Evolutionary conservation across 2,329 filamentous ascomycete species (phyloP).

Genomic region (Colletotrichum euphorbiae): DNA sequence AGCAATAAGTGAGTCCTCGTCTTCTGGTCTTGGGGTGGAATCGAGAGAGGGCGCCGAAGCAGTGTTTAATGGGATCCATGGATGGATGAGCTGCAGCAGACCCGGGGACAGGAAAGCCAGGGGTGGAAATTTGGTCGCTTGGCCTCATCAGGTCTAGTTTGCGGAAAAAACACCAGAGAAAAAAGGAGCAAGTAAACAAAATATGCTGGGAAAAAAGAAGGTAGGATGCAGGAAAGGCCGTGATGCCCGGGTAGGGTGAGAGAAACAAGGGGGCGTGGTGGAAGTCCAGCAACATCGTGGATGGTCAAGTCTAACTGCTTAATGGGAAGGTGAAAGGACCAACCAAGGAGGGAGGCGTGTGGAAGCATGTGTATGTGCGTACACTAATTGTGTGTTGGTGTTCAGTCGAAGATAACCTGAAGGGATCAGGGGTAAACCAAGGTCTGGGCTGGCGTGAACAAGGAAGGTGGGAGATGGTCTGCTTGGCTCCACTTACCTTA

Average conservation of each 20-base stretch:
- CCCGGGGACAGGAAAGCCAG: background rate
- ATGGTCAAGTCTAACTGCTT: slow-evolving; percentile 20
- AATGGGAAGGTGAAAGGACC: slow-evolving; percentile 32
- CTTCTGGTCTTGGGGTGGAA: slow-evolving; percentile 14
- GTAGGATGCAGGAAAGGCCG: slow-evolving; percentile 17
- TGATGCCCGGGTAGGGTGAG: slow-evolving; percentile 33
- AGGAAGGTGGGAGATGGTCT: slow-evolving; percentile 6
- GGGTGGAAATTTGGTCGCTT: slow-evolving; percentile 17
- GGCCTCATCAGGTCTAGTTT: slow-evolving; percentile 20
- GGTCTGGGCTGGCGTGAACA: background rate
- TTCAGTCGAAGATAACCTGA: slow-evolving; percentile 1
- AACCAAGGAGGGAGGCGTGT: background rate
- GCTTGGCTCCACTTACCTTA: slow-evolving; percentile 15
- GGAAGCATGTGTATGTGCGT: too few species aligned
- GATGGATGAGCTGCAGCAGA: background rate
- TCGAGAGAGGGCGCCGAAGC: slow-evolving; percentile 29
- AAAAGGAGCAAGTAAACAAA: slow-evolving; percentile 2
- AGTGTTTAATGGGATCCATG: slow-evolving; percentile 30
- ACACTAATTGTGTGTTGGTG: too few species aligned
- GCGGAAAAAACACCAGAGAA: background rate
- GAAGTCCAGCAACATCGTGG: slow-evolving; percentile 24
- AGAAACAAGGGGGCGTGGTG: slow-evolving; percentile 13
- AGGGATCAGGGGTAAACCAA: slow-evolving; percentile 12
- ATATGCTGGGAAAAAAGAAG: slow-evolving; percentile 1
- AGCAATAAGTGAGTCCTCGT: slow-evolving; percentile 12